Evolutionary conservation across 805 yeast genomes (phyloP).

Genomic region (Hanseniaspora jakobsenii): DNA sequence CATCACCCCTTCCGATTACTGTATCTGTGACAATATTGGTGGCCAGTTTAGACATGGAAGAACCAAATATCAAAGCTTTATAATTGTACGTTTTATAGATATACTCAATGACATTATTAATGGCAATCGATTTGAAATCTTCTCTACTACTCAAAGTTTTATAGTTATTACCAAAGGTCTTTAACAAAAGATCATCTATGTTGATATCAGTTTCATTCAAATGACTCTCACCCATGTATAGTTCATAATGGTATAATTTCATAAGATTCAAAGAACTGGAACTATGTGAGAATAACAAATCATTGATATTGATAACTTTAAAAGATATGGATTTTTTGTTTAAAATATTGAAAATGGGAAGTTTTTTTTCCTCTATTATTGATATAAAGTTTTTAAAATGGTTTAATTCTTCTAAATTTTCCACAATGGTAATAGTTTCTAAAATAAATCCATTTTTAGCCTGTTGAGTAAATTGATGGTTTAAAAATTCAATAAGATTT

Average conservation of each 20-base stretch:
- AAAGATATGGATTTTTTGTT: constrained; percentile 30
- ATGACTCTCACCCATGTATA: no score
- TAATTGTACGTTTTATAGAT: constrained; percentile 27
- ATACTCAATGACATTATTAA: constrained; percentile 35
- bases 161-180: constrained; percentile 33
- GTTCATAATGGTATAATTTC: no score
- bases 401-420: constrained; percentile 31
- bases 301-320: constrained; percentile 33
- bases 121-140: constrained; percentile 44
- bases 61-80: constrained; percentile 45
- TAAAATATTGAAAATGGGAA: constrained; percentile 19
- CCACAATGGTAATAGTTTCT: constrained; percentile 33
- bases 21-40: constrained; percentile 67
- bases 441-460: constrained; percentile 51
- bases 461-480: constrained; percentile 38
- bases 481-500: constrained; percentile 45
- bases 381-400: constrained; percentile 17
- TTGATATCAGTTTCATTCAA: no score
- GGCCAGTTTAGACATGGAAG: constrained; percentile 73
- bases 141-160: constrained; percentile 41
- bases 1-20: constrained; percentile 75
- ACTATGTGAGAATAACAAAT: constrained; percentile 28
- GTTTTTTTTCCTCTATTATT: no score
- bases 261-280: constrained; percentile 29
- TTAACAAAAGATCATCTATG: constrained; percentile 30